A percentile compares a stretch with the other conserved stretches of the same genome.
Evolutionary conservation across 176 grass and related monocot species (phyloP).

Genomic region (Musa acuminata): DNA sequence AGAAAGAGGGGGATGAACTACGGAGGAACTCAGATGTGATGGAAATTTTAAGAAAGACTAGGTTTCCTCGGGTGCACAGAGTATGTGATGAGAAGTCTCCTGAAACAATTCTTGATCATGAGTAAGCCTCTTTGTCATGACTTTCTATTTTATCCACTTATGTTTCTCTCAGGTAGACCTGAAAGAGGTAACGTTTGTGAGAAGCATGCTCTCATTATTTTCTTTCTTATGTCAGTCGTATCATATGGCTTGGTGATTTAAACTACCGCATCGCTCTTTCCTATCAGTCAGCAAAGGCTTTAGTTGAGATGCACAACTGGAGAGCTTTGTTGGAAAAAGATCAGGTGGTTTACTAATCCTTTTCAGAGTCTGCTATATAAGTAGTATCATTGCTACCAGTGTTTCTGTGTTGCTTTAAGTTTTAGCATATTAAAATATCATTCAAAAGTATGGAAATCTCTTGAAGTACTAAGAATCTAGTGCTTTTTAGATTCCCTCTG

Average conservation of each 20-base stretch:
- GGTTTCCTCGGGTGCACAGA: constrained; percentile 55
- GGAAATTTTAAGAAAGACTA: constrained; percentile 83
- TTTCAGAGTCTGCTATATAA: not conserved
- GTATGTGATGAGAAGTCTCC: constrained; percentile 54
- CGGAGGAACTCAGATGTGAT: constrained; percentile 79
- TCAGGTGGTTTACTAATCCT: constrained; percentile 44
- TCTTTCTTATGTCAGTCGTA: constrained; percentile 40
- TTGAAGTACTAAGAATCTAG: constrained; percentile 1
- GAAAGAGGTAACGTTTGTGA: not conserved
- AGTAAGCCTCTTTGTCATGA: constrained; percentile 30
- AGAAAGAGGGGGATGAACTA: constrained; percentile 94
- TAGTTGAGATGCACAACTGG: constrained; percentile 95
- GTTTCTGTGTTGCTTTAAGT: constrained; percentile 9
- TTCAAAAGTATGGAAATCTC: constrained; percentile 4
- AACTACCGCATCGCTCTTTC: constrained; percentile 96
- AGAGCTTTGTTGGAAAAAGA: constrained; percentile 89
- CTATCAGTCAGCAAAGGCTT: constrained; percentile 69
- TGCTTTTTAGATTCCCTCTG: not conserved
- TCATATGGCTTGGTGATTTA: constrained; percentile 98
- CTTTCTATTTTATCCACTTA: not conserved
- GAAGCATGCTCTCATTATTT: constrained; percentile 7
- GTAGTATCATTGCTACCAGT: too few relatives aligned
- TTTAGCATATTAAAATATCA: not conserved
- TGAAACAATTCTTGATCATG: constrained; percentile 86
- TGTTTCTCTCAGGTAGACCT: constrained; percentile 9